Base-by-base conservation (phyloP, 345 rosid species). In the Sapria himalayana region DNA sequence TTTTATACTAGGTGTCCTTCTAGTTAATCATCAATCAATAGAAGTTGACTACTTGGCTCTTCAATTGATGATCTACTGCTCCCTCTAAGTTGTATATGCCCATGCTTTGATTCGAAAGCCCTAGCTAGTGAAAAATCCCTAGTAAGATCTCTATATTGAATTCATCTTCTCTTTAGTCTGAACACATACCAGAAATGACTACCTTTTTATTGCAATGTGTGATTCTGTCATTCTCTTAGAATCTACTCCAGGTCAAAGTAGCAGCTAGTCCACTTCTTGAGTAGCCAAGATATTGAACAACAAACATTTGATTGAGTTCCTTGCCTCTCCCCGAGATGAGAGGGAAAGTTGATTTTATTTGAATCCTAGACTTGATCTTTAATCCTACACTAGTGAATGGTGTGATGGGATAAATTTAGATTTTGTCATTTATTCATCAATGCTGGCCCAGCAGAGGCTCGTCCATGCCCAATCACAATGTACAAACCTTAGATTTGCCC, bases 391-490 rank as follows among this genome's bases (percentile, higher is more conserved):
- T 14, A 21, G 22, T 43, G 15, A 43, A 33, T 47, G 45, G 23
- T 40, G 45, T 29, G 45, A 40, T 40, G 45, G 45, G 45, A 40
- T 0, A 20, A 40, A 29, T 40, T 40, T 40, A 19, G 9, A 40
- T 40, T 4, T 40, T 40, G 25, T 22, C 24, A 34, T 34, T 36
- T 17, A 9, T 25, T 48, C 44, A 37, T 16, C 52, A 48, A 48
- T 48, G 52, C 19, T 37, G 44, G 44, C 41, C 44, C 19, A 37
- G 34, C 19, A 33, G 35, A 48, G 52, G 52, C 52, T 37, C 25
- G 21, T 46, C 50, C 41, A 46, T 46, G 50, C 31, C 50, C 22
- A 46, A 46, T 46, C 21, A 31, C 50, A 34, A 35, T 34, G 41
- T 29, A 32, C 13, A 42, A 42, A 23, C 32, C 32, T 41, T 23